Percentiles rank a stretch among this genome's conserved stretches.
These are phyloP conservation scores for Iris pallida DNA, from an alignment of 116 monocot genomes.

Conservation along the genomic window DNA sequence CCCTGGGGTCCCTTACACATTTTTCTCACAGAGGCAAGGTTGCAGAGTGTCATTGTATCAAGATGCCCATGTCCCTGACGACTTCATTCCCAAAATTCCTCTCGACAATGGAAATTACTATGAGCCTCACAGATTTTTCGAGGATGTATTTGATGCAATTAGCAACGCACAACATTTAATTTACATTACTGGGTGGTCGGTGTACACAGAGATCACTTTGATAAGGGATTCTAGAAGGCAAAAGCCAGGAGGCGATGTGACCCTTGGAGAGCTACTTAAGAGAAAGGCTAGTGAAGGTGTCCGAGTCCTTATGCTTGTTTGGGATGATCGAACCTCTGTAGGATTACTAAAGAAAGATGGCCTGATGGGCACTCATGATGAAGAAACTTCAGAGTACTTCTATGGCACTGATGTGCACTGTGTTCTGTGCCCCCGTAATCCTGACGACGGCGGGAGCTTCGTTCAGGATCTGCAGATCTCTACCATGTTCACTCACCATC, in stretches of 20 bases:
- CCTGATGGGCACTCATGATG: conserved; percentile 16
- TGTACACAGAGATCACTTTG: conserved; percentile 17
- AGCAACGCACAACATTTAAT: conserved; percentile 15
- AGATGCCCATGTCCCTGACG: conserved; percentile 22
- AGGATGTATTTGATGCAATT: conserved; percentile 19
- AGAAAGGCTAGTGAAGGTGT: conserved; percentile 20
- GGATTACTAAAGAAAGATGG: conserved; percentile 12
- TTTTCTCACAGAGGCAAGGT: conserved; percentile 18
- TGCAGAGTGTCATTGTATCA: conserved; percentile 24
- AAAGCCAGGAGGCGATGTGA: conserved; percentile 17
- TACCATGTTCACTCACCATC: conserved; percentile 19
- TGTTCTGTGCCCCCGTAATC: conserved; percentile 16
- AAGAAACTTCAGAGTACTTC: conserved; percentile 14
- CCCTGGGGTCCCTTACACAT: conserved; percentile 24
- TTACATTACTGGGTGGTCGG: conserved; percentile 19
- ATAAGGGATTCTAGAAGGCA: conserved; percentile 15
- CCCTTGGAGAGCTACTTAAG: conserved; percentile 16
- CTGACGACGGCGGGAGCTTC: conserved; percentile 14
- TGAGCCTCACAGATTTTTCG: conserved; percentile 13
- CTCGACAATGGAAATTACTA: conserved; percentile 17
- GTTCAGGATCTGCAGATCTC: conserved; percentile 18
- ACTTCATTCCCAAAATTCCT: conserved; percentile 17
- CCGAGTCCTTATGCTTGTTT: conserved; percentile 16
- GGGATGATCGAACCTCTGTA: conserved; percentile 18
- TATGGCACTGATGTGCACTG: conserved; percentile 12